Percentiles rank a stretch among this genome's conserved stretches.
These are phyloP conservation scores for Cubamyces lactineus DNA, from an alignment of 768 basidiomycete species.

Conservation along the genomic window DNA sequence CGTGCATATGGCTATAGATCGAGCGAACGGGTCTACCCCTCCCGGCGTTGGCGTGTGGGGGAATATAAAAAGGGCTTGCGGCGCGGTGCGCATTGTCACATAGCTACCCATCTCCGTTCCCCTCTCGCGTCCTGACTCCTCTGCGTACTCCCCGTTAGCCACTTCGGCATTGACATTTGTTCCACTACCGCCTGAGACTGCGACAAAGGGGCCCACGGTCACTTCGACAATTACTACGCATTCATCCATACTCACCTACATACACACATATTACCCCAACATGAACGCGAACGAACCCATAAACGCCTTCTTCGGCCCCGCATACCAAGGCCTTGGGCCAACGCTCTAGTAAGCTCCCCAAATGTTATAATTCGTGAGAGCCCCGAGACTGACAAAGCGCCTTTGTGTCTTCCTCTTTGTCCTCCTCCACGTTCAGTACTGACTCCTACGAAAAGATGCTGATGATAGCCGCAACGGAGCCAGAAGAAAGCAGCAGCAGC, in stretches of 20 bases:
- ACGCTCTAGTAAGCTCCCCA: not conserved
- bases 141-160: not conserved
- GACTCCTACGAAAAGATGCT: not conserved
- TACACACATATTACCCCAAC: not conserved
- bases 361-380: not conserved
- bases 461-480: not conserved
- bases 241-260: not conserved
- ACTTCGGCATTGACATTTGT: not conserved
- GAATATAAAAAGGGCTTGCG: not conserved
- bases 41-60: not conserved
- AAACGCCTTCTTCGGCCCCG: slow-evolving; percentile 3
- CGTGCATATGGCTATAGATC: too few relatives aligned
- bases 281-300: slow-evolving; percentile 1
- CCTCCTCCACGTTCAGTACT: not conserved
- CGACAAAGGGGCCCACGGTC: not conserved
- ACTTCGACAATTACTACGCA: not conserved
- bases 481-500: not conserved
- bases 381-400: not conserved
- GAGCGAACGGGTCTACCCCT: too few relatives aligned
- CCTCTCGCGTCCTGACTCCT: not conserved
- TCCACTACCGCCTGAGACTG: not conserved
- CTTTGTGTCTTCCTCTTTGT: not conserved
- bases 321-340: not conserved
- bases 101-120: not conserved
- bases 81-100: not conserved